Evolutionary conservation across 441 rosid species (phyloP), one percentile per base, ranked within the genome.

Genomic region (Syzygium malaccense): DNA sequence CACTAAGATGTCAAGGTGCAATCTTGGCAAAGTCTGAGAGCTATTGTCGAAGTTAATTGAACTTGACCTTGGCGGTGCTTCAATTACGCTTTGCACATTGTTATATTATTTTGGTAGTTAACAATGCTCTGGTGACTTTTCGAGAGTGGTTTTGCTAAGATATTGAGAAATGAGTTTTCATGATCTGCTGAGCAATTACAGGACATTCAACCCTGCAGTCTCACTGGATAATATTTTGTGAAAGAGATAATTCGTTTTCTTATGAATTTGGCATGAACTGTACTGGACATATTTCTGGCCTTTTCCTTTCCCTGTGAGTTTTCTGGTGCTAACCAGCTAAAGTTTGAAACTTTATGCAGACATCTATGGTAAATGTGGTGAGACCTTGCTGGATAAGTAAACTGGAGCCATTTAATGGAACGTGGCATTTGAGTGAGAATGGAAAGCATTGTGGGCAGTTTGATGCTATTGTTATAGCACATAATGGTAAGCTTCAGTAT

Each of bases 331-430:
- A 37, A 48, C 85, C 86, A 91, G 87, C 75, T 51, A 25, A 90
- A 79, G 18, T 89, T 87, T 86, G 57, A 87, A 88, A 30, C 87
- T 84, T 89, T 75, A n/a, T 91, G 93, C 93, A 97, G 99, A 95
- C 94, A 89, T 87, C 88, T 88, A 87, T 94, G 94, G 95, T 94
- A 64, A 89, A 93, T 91, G 93, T 98, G 91, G 96, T 92, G 87
- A 95, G 99, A 88, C 99, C 99, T 92, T 96, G 97, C 94, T 96
- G 99, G 98, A 95, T 96, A 86, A 96, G 99, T 92, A 95, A 93
- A 91, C 90, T 98, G 3, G 99, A 96, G 87, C 96, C 97, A 4
- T 94, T 93, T 84, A 96, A 96, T 89, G 97, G 98, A 88, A 94
- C 92, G 97, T 98, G 99, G 99, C 96, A 96, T 91, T 92, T 98